Base-by-base conservation (phyloP, 2,329 filamentous ascomycete genomes). In the Emmonsia crescens region DNA sequence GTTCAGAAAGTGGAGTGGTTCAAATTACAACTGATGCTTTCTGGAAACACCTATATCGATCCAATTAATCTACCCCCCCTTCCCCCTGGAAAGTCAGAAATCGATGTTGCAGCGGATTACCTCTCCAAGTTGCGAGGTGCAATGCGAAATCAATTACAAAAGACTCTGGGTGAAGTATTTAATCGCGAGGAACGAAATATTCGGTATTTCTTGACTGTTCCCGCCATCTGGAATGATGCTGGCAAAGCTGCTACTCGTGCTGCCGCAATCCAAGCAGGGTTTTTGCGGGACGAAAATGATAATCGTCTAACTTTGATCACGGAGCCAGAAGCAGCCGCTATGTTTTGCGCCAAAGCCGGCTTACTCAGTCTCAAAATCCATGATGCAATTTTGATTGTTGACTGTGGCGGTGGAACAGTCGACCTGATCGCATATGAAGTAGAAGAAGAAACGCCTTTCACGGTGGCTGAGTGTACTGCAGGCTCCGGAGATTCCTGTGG, bases 1-100 rank as follows among this genome's bases (percentile, higher is more conserved):
- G 93, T 99, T 68, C 94, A 97, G 77, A 97, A 97, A 80, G 93
- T 97, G 29, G 94, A 97, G 79, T 99, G 94, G 94, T 97, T 99
- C 84, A 97, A 97, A 82, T 84, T 99, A 68, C 94, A 99, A 79
- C 85, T 99, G 62, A 97, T 97, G 94, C 83, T 96, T 65, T 96
- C 91, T 63, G 94, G 94, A 66, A 97, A 97, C 82, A 97, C 94
- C 52, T 97, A 97, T 76, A 97, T 97, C 73, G 94, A 97, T 76
- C 94, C 94, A 65, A 97, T 97, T 80, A 97, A 97, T 83, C 85
- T 99, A 67, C 94, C 94, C 56, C 94, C 94, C 66, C 89, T 97
- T 74, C 94, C 94, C 56, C 92, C 93, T 54, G 94, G 94, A 77
- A 97, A 97, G 81, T 96, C 93, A 31, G 94, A 97, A 78, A 96